A percentile compares a stretch with the other conserved stretches of the same genome.
Conservation (phyloP, 2,329 filamentous ascomycete genomes). For the Ploettnerulaceae sp. region DNA sequence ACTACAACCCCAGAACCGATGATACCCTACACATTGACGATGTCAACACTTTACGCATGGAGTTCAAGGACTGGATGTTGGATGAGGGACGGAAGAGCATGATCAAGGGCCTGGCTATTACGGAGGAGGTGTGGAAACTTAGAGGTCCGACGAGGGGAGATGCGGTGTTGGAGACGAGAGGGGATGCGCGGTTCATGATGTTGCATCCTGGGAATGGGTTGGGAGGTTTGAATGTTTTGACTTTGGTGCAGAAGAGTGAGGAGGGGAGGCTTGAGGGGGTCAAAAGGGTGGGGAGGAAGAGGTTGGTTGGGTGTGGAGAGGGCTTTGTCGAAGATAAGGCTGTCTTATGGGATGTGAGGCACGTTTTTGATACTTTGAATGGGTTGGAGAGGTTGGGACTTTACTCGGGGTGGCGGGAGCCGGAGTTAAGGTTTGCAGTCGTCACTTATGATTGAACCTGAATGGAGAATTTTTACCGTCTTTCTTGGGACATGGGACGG, state of each 20-base stretch:
- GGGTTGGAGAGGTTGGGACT: slow-evolving; percentile 1
- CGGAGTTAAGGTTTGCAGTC: slow-evolving; percentile 11
- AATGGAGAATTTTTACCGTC: too few species aligned
- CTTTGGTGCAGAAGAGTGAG: neutral
- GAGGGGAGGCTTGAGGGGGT: neutral
- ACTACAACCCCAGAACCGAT: neutral
- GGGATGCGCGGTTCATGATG: slow-evolving; percentile 8
- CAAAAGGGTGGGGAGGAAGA: neutral
- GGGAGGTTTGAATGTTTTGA: neutral
- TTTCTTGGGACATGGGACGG: too few species aligned
- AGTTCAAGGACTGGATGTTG: slow-evolving; percentile 6
- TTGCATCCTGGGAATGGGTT: slow-evolving; percentile 2
- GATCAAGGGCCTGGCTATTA: slow-evolving; percentile 1
- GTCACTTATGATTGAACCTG: too few species aligned
- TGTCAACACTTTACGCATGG: slow-evolving; percentile 1
- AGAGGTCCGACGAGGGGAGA: neutral
- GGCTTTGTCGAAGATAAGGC: neutral
- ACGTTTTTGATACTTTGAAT: slow-evolving; percentile 4
- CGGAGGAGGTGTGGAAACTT: slow-evolving; percentile 5
- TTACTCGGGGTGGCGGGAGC: slow-evolving; percentile 3
- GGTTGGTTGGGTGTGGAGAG: slow-evolving; percentile 1
- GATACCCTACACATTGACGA: slow-evolving; percentile 9
- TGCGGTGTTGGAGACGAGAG: slow-evolving; percentile 1
- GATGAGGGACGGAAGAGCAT: neutral
- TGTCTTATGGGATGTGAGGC: neutral